phyloP scores from a whole-genome alignment of 768 basidiomycete species.

The Rhizopogon vulgaris region DNA sequence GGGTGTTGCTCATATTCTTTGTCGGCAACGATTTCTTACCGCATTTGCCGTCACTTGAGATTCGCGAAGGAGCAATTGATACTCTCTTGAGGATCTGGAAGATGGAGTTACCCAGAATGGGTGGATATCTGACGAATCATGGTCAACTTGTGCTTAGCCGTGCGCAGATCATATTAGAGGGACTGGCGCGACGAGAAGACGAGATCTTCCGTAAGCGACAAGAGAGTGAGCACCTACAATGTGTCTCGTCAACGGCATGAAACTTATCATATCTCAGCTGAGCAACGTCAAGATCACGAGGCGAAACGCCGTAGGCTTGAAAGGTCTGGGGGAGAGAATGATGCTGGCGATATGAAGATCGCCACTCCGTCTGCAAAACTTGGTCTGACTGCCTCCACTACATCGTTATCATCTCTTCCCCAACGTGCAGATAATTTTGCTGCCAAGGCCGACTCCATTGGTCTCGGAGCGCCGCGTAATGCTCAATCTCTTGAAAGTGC shows the following conservation, averaged over 20 bases:
- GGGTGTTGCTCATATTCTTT: constrained; percentile 99
- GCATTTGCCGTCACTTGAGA: constrained; percentile 96
- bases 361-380: constrained; percentile 24
- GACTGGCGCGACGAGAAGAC: constrained; percentile 89
- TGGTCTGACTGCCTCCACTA: constrained; percentile 18
- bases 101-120: constrained; percentile 89
- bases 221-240: constrained; percentile 63
- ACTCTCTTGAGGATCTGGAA: constrained; percentile 96
- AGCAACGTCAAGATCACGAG: constrained; percentile 90
- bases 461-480: constrained; percentile 60
- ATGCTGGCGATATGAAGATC: constrained; percentile 29
- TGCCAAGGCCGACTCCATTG: constrained; percentile 71
- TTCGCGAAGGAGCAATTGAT: constrained; percentile 98
- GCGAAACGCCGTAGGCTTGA: constrained; percentile 80
- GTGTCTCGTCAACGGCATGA: constrained; percentile 6
- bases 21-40: constrained; percentile 98
- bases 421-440: constrained; percentile 63
- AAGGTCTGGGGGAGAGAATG: constrained; percentile 32
- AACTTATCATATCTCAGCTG: constrained; percentile 45
- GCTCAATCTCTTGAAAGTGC: constrained; percentile 50
- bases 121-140: constrained; percentile 93
- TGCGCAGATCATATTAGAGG: constrained; percentile 93
- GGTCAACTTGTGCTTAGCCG: constrained; percentile 80
- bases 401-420: constrained; percentile 47
- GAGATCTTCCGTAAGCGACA: constrained; percentile 90